phyloP scores from a whole-genome alignment of 73 alveolate genomes.

The Tetrahymena elliotti region DNA sequence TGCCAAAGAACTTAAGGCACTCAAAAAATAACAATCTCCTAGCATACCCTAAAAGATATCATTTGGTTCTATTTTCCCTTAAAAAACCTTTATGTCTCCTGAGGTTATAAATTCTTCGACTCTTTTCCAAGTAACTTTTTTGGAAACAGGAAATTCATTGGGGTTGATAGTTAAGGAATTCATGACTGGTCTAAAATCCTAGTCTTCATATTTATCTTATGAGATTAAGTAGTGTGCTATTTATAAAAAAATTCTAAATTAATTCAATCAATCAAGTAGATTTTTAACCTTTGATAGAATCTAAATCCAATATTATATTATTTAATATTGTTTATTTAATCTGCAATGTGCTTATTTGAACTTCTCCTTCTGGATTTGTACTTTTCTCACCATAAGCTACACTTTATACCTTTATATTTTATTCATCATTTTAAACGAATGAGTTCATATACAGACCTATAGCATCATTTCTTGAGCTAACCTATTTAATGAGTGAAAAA shows the following conservation, averaged over 20 bases:
- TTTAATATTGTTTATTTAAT: background rate
- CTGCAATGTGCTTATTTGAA: background rate
- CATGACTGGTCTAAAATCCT: background rate
- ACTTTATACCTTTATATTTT: too few relatives aligned
- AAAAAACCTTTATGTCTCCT: constrained; percentile 25
- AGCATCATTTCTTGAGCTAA: background rate
- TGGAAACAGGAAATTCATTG: background rate
- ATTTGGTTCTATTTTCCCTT: constrained; percentile 52
- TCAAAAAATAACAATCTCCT: constrained; percentile 75
- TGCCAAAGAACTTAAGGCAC: constrained; percentile 73
- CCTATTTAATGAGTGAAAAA: background rate
- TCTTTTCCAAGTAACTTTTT: constrained; percentile 41
- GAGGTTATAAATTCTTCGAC: constrained; percentile 45
- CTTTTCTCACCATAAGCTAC: background rate
- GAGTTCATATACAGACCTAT: background rate
- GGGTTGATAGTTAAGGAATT: background rate
- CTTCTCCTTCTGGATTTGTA: background rate
- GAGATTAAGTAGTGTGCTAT: background rate
- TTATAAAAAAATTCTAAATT: background rate
- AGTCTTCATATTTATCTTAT: background rate
- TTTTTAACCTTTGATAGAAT: background rate
- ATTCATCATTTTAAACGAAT: background rate
- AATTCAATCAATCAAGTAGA: background rate
- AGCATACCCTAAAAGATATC: constrained; percentile 65
- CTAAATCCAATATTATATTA: background rate